A percentile compares a stretch with the other conserved stretches of the same genome.
These are phyloP conservation scores for Aegilops umbellulata DNA, from an alignment of 176 grass and related monocot species.

Conservation along the genomic window DNA sequence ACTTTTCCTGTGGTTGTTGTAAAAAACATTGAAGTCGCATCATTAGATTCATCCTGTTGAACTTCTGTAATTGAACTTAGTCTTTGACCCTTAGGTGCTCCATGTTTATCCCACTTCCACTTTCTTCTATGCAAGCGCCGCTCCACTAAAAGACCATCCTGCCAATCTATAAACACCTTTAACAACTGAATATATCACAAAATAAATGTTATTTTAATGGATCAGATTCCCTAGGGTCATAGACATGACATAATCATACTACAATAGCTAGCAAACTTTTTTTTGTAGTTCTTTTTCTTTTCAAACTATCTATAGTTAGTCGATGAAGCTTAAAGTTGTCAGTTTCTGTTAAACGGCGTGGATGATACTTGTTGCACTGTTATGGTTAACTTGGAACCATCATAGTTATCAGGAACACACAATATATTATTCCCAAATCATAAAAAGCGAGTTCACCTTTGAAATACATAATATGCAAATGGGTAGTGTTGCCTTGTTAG, in stretches of 20 bases:
- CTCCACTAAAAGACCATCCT: slow-evolving; percentile 98
- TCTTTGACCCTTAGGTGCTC: slow-evolving; percentile 57
- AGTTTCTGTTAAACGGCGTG: background rate
- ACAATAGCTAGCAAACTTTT: background rate
- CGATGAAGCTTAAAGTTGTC: background rate
- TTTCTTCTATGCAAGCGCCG: slow-evolving; percentile 90
- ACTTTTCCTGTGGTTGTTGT: slow-evolving; percentile 72
- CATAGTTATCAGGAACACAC: background rate
- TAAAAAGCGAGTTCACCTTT: slow-evolving; percentile 2
- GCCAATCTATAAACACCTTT: slow-evolving; percentile 80
- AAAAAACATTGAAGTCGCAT: slow-evolving; percentile 58
- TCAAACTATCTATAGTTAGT: background rate
- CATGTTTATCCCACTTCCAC: slow-evolving; percentile 92
- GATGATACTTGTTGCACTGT: slow-evolving; percentile 4
- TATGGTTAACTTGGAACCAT: slow-evolving; percentile 7
- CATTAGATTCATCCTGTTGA: slow-evolving; percentile 58
- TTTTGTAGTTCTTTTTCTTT: background rate
- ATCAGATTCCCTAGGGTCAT: background rate
- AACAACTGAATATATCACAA: slow-evolving; percentile 32
- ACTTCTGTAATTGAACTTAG: slow-evolving; percentile 76
- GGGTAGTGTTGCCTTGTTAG: background rate
- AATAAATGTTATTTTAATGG: slow-evolving; percentile 1
- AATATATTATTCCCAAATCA: slow-evolving; percentile 2
- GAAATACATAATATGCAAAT: background rate
- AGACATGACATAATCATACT: background rate